Evolutionary conservation across 2,329 filamentous ascomycete species (phyloP), one percentile per base, ranked within the genome.

Genomic region (Ploettnerulaceae sp.): DNA sequence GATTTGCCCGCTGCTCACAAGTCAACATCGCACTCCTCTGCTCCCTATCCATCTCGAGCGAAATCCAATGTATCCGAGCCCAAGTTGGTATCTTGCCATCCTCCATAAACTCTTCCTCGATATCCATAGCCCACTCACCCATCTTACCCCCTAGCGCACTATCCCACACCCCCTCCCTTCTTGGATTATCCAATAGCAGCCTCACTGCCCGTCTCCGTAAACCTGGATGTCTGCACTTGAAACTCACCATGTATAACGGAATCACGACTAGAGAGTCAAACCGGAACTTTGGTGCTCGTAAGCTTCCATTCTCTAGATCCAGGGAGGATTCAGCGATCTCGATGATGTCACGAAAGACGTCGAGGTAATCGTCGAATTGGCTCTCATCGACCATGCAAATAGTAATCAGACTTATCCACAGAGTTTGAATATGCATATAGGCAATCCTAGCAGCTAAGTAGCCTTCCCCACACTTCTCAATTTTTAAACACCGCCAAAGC

Each of bases 141-240:
- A 49, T 32, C 22, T 35, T 40, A 1, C 41, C 49, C 5, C 25
- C 28, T 5, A 44, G 9, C 1, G 47, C 22, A 41, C 42, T 48
- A 42, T 84, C 79, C 80, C 81, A 84, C 69, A 84, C 79, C 17
- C 77, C 80, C 62, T 84, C 81, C 14, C 45, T 43, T n/a, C 81
- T 70, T 7, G 78, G 73, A 57, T 76, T 78, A 53, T 72, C 76
- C 38, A 71, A 67, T 45, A 85, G 63, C 7, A 84, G 65, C 54
- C 76, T 70, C 36, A 84, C 80, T 7, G 81, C 81, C 52, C 75
- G 73, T 14, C 77, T 69, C n/a, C 81, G 72, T 24, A 76, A 69
- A 1, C 65, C 54, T 0, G 71, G 70, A 47, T 82, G 73, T 4
- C 79, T 73, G 57, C 79, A 84, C 57, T 81, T 82, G 7, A 77